phyloP scores from a whole-genome alignment of 2,329 filamentous ascomycete genomes.

The Dactylellina parvicollis region DNA sequence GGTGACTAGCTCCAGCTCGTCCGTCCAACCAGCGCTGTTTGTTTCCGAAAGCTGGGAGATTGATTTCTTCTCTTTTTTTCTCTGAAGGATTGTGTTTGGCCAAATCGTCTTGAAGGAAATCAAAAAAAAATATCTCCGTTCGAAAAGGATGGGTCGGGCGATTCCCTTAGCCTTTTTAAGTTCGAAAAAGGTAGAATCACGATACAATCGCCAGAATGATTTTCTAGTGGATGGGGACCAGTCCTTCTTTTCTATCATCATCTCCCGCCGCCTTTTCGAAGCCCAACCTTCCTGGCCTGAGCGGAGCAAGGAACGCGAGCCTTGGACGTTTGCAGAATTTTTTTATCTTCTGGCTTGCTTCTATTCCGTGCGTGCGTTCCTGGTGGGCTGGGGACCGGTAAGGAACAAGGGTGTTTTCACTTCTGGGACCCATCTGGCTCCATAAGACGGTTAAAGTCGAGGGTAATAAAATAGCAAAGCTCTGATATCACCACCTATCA shows the following conservation, averaged over 20 bases:
- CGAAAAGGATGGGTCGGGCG: not conserved
- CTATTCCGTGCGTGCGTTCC: constrained; percentile 51
- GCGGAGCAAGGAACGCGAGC: constrained; percentile 54
- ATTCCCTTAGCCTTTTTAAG: constrained; percentile 33
- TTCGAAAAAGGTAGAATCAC: constrained; percentile 7
- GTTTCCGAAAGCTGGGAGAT: constrained; percentile 32
- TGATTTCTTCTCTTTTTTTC: not conserved
- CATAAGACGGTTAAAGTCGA: constrained; percentile 53
- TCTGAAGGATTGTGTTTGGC: not conserved
- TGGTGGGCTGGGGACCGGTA: constrained; percentile 31
- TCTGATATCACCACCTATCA: constrained; percentile 35
- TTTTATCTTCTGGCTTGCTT: constrained; percentile 20
- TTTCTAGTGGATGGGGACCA: constrained; percentile 12
- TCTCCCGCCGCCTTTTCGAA: constrained; percentile 30
- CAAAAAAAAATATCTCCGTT: not conserved
- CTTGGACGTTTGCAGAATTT: constrained; percentile 54
- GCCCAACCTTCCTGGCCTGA: constrained; percentile 50
- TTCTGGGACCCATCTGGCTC: constrained; percentile 44
- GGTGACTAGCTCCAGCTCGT: not conserved
- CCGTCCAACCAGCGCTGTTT: constrained; percentile 27
- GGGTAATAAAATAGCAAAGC: constrained; percentile 43
- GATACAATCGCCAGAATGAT: constrained; percentile 25
- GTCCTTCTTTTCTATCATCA: not conserved
- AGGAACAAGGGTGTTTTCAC: constrained; percentile 46
- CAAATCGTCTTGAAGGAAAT: not conserved